Base-by-base conservation (phyloP, 768 basidiomycete species). In the Dentipellis sp. region DNA sequence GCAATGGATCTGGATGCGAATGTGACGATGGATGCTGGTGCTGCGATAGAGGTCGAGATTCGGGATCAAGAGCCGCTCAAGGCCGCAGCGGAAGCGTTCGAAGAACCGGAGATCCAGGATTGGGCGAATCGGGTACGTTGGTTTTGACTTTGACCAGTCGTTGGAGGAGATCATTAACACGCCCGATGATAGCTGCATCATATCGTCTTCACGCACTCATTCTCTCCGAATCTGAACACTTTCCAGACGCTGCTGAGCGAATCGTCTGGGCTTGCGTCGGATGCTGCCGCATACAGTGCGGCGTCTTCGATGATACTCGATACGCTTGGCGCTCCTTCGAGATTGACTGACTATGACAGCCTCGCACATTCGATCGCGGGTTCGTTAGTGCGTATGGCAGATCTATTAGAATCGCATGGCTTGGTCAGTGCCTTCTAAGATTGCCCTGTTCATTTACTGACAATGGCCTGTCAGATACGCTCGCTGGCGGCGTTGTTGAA, bases 81-180 rank as follows among this genome's bases (percentile, higher is more conserved):
- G 52, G 35, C 45, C 35, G 45, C 22, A 21, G 17, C 14, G 34
- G 53, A 58, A 16, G 48, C 22, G 7, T 46, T 10, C 7, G 38
- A 52, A 10, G 55, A 56, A 14, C 22, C 17, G 8, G 61, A 40
- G 45, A 42, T n/a, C 1, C 37, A 14, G n/a, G 56, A 60, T 34
- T 58, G 61, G 59, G 54, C 56, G 19, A 46, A 46, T 14, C 55
- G 59, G 53, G 61, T 62, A n/a, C 9, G 59, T 56, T 56, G 17
- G 17, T 35, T 52, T 22, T 17, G 29, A 2, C n/a, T 2, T n/a
- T 17, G n/a, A 1, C 10, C 10, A 12, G 29, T 46, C 19, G 11
- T 3, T 22, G 19, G 12, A 57, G 16, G 54, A 21, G 16, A 42
- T n/a, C 39, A 23, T 19, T 34, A 14, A 38, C 12, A 29, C 29